Percentiles rank a stretch among this genome's conserved stretches.
Evolutionary conservation across 2,329 filamentous ascomycete genomes (phyloP).

Genomic region (Aspergillus viridinutans): DNA sequence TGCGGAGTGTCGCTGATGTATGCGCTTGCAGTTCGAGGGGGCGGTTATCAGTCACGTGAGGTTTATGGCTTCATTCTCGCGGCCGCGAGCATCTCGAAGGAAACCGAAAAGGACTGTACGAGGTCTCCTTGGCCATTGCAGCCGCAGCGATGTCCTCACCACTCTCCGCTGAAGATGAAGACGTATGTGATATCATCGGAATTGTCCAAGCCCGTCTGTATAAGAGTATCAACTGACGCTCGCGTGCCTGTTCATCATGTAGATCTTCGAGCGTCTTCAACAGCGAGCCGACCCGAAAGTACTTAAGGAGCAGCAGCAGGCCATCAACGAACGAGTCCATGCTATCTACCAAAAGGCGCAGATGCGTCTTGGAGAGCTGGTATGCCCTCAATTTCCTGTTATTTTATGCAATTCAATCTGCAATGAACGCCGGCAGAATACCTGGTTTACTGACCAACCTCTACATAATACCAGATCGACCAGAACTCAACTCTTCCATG

Average conservation of each 20-base stretch:
- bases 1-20: background rate
- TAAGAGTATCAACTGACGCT: constrained; percentile 5
- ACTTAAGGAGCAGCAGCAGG: constrained; percentile 56
- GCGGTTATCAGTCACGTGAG: constrained; percentile 19
- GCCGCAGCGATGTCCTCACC: constrained; percentile 42
- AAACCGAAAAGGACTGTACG: constrained; percentile 11
- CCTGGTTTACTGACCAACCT: constrained; percentile 8
- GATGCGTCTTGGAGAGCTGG: constrained; percentile 61
- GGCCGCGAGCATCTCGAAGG: constrained; percentile 13
- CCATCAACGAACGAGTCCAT: constrained; percentile 55
- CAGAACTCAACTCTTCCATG: constrained; percentile 84
- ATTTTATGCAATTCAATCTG: background rate
- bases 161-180: constrained; percentile 40
- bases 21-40: constrained; percentile 3
- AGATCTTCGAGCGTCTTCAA: constrained; percentile 36
- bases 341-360: constrained; percentile 61
- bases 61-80: constrained; percentile 16
- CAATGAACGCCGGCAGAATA: background rate
- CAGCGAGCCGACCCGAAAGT: constrained; percentile 56
- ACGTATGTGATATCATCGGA: constrained; percentile 22
- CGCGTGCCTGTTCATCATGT: constrained; percentile 9
- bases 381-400: constrained; percentile 34
- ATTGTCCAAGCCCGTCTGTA: background rate
- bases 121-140: constrained; percentile 28
- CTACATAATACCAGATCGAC: constrained; percentile 54